Evolutionary conservation across 2,329 filamentous ascomycete genomes (phyloP), one percentile per base, ranked within the genome.

Genomic region (Neonectria magnoliae): DNA sequence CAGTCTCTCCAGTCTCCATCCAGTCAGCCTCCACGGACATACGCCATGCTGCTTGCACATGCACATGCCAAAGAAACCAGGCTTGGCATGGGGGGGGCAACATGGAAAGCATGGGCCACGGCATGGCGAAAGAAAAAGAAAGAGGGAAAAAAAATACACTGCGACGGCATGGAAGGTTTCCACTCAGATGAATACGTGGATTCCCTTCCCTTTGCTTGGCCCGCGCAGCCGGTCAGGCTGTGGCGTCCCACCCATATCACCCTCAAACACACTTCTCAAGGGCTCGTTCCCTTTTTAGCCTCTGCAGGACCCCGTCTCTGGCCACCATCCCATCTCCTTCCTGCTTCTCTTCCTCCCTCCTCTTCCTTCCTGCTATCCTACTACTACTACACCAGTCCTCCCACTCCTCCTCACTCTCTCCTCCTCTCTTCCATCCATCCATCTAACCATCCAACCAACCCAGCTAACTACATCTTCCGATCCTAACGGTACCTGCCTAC

Each of bases 211-310:
- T 20, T 5, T 50, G 27, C 54, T 50, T 57, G 42, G 51, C 56
- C 55, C 57, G 45, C 58, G 57, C 56, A 65, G 53, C 53, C 57
- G 48, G 47, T 64, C 60, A 57, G 52, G 64, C 52, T 72, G 71
- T 72, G 71, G 71, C 71, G 71, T 73, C 63, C 67, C 70, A 68
- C 65, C 38, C 38, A 69, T 67, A 57, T 65, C 61, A 62, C 54
- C 54, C 42, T 42, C 42, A 68, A 48, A 50, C 45, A 62, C 51
- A 45, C 60, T 58, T 56, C 51, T 48, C 62, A 45, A 36, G 42
- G 42, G 63, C 62, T 60, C 66, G 25, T 68, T 62, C 55, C 60
- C 65, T 63, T 72, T 71, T 70, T 67, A 66, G 67, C 60, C 66
- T 67, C 71, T 68, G 67, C 71, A 65, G 38, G 68, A 64, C 67